Evolutionary conservation across 2,329 filamentous ascomycete species (phyloP).

Genomic region (Trichophyton simii): DNA sequence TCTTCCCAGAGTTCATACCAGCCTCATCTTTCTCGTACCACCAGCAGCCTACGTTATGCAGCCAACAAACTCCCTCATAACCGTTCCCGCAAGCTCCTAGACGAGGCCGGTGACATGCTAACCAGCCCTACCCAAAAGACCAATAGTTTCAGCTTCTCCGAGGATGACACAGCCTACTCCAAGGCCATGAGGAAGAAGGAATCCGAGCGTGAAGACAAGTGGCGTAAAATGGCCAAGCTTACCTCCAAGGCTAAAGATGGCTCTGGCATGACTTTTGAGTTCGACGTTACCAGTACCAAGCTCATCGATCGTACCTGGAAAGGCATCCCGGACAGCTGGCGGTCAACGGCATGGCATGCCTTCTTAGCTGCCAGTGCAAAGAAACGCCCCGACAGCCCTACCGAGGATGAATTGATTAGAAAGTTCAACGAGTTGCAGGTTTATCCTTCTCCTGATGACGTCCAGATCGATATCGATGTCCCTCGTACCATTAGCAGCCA

Average conservation of each 20-base stretch:
- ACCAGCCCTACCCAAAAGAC: constrained; percentile 44
- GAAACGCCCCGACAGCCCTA: constrained; percentile 46
- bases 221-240: constrained; percentile 52
- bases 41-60: constrained; percentile 39
- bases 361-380: constrained; percentile 71
- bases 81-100: constrained; percentile 30
- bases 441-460: constrained; percentile 70
- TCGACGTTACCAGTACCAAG: constrained; percentile 71
- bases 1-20: constrained; percentile 37
- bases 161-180: constrained; percentile 38
- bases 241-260: constrained; percentile 36
- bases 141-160: constrained; percentile 31
- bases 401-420: constrained; percentile 59
- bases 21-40: constrained; percentile 28
- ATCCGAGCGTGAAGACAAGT: constrained; percentile 51
- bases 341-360: constrained; percentile 84
- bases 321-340: constrained; percentile 92
- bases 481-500: constrained; percentile 88
- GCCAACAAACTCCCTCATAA: constrained; percentile 43
- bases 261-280: constrained; percentile 58
- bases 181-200: constrained; percentile 45
- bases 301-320: constrained; percentile 92
- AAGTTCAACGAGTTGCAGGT: constrained; percentile 62
- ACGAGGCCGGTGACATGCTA: constrained; percentile 52
- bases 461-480: constrained; percentile 95